phyloP scores from a whole-genome alignment of 768 basidiomycete species.

The Pisolithus tinctorius region DNA sequence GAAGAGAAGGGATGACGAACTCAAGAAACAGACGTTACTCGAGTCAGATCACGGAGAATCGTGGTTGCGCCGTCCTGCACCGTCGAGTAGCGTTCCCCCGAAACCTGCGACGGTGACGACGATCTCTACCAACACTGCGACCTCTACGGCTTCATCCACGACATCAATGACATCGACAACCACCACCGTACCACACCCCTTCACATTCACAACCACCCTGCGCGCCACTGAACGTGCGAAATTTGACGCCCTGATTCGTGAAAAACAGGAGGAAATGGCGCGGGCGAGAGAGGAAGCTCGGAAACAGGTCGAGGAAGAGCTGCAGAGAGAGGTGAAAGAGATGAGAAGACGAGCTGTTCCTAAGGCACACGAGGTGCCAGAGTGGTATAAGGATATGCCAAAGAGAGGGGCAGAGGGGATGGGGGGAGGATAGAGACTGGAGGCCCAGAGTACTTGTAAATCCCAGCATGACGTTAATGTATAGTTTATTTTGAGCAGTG shows the following conservation, averaged over 20 bases:
- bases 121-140: too few species aligned
- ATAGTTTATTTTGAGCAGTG: too few species aligned
- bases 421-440: neutral
- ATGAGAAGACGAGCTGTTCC: constrained; percentile 57
- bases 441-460: too few species aligned
- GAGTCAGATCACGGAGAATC: constrained; percentile 31
- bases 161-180: neutral
- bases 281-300: constrained; percentile 40
- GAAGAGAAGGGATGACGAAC: neutral
- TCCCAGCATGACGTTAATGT: too few species aligned
- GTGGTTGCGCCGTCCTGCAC: constrained; percentile 24
- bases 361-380: constrained; percentile 65
- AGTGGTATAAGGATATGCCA: constrained; percentile 70
- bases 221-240: constrained; percentile 56
- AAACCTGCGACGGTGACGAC: too few species aligned
- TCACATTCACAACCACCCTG: constrained; percentile 45
- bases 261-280: constrained; percentile 50
- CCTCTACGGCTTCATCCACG: neutral
- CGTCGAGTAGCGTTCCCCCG: constrained; percentile 25
- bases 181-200: constrained; percentile 14
- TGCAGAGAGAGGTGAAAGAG: constrained; percentile 56
- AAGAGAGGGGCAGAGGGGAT: constrained; percentile 36
- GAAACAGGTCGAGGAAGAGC: constrained; percentile 43
- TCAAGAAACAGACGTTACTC: too few species aligned
- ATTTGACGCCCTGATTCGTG: constrained; percentile 54